Conservation (phyloP, 2,329 filamentous ascomycete genomes). For the Colletotrichum sp. region DNA sequence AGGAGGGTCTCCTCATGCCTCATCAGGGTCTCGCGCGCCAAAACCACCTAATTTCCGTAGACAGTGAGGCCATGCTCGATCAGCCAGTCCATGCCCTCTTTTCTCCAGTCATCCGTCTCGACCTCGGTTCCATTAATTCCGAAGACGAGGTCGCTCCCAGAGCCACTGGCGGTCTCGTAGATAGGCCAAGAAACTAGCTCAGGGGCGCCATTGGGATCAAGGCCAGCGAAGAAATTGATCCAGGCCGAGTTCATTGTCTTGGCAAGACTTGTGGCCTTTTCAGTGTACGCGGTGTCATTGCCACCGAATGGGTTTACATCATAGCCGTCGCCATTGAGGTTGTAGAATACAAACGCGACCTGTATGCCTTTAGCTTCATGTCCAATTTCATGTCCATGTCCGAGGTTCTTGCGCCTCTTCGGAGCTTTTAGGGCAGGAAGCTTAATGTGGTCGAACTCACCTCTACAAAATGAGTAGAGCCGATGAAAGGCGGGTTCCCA, state of each 20-base stretch:
- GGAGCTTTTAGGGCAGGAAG: background rate
- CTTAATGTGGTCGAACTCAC: slow-evolving; percentile 9
- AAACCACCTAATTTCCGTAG: slow-evolving; percentile 26
- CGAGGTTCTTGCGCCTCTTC: background rate
- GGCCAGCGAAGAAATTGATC: slow-evolving; percentile 31
- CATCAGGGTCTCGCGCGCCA: background rate
- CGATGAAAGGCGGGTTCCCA: slow-evolving; percentile 22
- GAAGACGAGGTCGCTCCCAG: slow-evolving; percentile 33
- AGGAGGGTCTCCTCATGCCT: background rate
- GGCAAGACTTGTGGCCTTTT: slow-evolving; percentile 28
- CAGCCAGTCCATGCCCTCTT: slow-evolving; percentile 32
- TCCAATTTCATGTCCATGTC: background rate
- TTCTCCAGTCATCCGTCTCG: slow-evolving; percentile 34
- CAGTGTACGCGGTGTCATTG: slow-evolving; percentile 27
- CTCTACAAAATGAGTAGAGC: slow-evolving; percentile 43
- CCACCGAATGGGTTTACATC: slow-evolving; percentile 32
- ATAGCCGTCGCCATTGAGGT: slow-evolving; percentile 34
- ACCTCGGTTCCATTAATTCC: slow-evolving; percentile 24
- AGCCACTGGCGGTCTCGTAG: slow-evolving; percentile 23
- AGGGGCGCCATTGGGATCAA: slow-evolving; percentile 30
- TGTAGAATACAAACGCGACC: slow-evolving; percentile 46
- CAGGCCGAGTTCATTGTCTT: slow-evolving; percentile 32
- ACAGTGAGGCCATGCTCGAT: slow-evolving; percentile 28
- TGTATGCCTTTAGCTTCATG: slow-evolving; percentile 12
- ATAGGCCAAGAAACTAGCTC: slow-evolving; percentile 28